A percentile compares a stretch with the other conserved stretches of the same genome.
Conservation (phyloP, 2,329 filamentous ascomycete species). For the Colletotrichum tropicale region DNA sequence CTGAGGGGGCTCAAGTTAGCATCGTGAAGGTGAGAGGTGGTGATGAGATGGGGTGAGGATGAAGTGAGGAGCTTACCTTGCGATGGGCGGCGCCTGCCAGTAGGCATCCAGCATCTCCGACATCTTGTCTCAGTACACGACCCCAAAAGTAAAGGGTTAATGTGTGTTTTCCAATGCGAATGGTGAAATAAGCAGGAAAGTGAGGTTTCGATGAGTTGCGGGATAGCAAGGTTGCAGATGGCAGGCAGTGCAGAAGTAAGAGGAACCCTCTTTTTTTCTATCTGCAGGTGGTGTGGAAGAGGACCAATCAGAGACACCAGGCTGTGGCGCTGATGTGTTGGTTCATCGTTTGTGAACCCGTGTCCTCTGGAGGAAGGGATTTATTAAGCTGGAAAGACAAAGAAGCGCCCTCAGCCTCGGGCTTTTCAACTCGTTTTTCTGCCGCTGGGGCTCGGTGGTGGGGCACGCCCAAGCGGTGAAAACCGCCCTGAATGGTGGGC, state of each 20-base stretch:
- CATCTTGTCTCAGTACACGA: constrained; percentile 8
- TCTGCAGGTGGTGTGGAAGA: constrained; percentile 12
- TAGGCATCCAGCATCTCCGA: constrained; percentile 33
- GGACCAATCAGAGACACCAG: constrained; percentile 18
- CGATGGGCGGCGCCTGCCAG: constrained; percentile 44
- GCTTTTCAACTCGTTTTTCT: constrained; percentile 18
- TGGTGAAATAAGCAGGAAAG: constrained; percentile 2
- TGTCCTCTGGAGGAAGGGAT: constrained; percentile 15
- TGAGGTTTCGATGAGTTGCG: constrained; percentile 1
- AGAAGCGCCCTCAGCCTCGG: constrained; percentile 8
- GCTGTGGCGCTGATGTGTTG: constrained; percentile 19
- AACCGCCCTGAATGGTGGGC: background rate
- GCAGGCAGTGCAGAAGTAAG: background rate
- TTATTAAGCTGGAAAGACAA: constrained; percentile 8
- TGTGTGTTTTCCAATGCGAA: background rate
- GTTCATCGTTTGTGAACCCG: constrained; percentile 20
- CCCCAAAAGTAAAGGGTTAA: background rate
- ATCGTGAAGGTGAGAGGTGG: background rate
- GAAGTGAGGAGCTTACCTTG: constrained; percentile 39
- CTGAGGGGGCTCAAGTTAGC: constrained; percentile 44
- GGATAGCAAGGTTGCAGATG: constrained; percentile 10
- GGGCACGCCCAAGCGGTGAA: constrained; percentile 10
- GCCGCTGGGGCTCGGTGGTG: constrained; percentile 1
- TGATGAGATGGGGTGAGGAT: background rate
- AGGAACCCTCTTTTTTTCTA: background rate